phyloP scores from a whole-genome alignment of 2,329 filamentous ascomycete genomes.

The Fusarium mangiferae region DNA sequence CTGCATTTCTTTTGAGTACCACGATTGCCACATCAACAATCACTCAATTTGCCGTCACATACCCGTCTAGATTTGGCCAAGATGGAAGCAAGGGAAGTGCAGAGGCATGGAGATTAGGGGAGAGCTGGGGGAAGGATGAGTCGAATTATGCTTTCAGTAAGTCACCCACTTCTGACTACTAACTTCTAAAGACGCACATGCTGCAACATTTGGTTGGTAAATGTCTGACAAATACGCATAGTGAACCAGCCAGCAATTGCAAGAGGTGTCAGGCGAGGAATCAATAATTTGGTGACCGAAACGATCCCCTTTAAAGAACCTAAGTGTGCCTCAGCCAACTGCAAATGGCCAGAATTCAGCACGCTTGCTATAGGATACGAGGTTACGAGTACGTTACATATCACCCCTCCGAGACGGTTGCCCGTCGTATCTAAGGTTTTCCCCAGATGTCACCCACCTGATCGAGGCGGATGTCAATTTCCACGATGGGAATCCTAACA shows the following conservation, averaged over 20 bases:
- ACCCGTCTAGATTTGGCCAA: not conserved
- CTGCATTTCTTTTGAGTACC: conserved; percentile 2
- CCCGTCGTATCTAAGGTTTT: not conserved
- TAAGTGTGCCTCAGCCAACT: not conserved
- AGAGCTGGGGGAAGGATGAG: not conserved
- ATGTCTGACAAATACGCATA: not conserved
- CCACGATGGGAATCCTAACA: not conserved
- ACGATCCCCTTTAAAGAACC: not conserved
- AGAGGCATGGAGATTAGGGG: not conserved
- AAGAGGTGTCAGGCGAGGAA: not conserved
- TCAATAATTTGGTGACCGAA: not conserved
- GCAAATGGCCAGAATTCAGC: not conserved
- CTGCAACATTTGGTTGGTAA: not conserved
- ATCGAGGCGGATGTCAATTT: not conserved
- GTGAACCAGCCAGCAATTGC: conserved; percentile 2
- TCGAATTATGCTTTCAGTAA: not conserved
- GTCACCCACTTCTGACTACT: not conserved
- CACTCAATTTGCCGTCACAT: conserved; percentile 1
- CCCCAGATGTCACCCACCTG: not conserved
- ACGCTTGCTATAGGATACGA: not conserved
- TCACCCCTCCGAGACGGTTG: not conserved
- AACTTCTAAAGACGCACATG: not conserved
- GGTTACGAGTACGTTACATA: not conserved
- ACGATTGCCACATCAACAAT: conserved; percentile 6
- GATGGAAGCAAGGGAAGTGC: not conserved